Evolutionary conservation across 2,329 filamentous ascomycete species (phyloP).

Genomic region (Colletotrichum cordylinicola): DNA sequence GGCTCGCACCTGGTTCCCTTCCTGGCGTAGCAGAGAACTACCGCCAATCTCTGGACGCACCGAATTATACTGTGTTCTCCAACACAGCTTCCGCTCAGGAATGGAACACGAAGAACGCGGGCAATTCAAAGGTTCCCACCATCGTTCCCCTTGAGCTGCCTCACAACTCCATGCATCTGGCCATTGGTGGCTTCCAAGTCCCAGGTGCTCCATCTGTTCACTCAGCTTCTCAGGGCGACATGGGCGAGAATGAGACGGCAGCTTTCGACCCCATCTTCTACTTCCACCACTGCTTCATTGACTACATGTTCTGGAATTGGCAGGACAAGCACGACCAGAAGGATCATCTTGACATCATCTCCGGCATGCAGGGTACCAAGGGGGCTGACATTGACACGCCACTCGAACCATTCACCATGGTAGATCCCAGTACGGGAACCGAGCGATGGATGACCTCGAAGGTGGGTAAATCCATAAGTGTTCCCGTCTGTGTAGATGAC

Average conservation of each 20-base stretch:
- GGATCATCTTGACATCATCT: not conserved
- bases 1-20: not conserved
- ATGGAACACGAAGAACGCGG: slow-evolving; percentile 20
- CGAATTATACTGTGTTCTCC: slow-evolving; percentile 38
- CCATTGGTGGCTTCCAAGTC: slow-evolving; percentile 28
- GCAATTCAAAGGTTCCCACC: not conserved
- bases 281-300: slow-evolving; percentile 36
- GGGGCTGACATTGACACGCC: slow-evolving; percentile 14
- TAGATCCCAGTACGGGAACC: not conserved
- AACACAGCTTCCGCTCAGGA: slow-evolving; percentile 29
- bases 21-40: slow-evolving; percentile 18
- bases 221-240: slow-evolving; percentile 34
- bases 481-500: not conserved
- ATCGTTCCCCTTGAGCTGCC: slow-evolving; percentile 29
- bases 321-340: slow-evolving; percentile 25
- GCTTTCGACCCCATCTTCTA: slow-evolving; percentile 37
- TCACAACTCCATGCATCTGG: slow-evolving; percentile 32
- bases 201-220: not conserved
- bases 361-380: slow-evolving; percentile 20
- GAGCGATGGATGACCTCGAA: not conserved
- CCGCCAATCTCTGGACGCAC: slow-evolving; percentile 29
- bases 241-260: slow-evolving; percentile 41
- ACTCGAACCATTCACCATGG: slow-evolving; percentile 3
- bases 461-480: not conserved
- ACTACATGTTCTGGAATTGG: slow-evolving; percentile 35